phyloP scores from a whole-genome alignment of 495 filamentous ascomycete species.

The Xylaria palmicola region DNA sequence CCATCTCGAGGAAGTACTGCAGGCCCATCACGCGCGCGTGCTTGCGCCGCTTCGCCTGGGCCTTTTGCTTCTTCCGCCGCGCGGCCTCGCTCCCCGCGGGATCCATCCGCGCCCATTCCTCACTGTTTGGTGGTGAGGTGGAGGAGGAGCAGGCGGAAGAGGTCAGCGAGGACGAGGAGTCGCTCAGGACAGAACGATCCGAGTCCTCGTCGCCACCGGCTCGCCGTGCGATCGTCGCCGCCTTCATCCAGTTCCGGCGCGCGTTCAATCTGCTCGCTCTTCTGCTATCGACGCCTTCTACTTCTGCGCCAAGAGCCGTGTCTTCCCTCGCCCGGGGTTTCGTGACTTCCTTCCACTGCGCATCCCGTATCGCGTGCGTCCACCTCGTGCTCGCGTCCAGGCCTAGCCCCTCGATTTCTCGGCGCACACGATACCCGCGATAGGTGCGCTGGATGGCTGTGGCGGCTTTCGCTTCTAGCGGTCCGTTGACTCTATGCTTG shows the following conservation, averaged over 20 bases:
- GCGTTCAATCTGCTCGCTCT: slow-evolving; percentile 37
- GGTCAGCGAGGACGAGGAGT: slow-evolving; percentile 30
- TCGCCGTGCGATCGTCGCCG: slow-evolving; percentile 64
- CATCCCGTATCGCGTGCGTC: slow-evolving; percentile 66
- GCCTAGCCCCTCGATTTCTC: slow-evolving; percentile 62
- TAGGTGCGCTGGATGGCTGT: slow-evolving; percentile 64
- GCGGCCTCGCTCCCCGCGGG: slow-evolving; percentile 36
- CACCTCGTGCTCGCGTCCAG: slow-evolving; percentile 68
- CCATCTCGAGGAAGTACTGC: slow-evolving; percentile 91
- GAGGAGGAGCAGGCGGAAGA: no score
- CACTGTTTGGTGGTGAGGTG: slow-evolving; percentile 30
- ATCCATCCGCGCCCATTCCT: slow-evolving; percentile 34
- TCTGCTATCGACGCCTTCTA: slow-evolving; percentile 1
- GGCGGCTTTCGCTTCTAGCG: slow-evolving; percentile 42
- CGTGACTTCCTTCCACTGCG: slow-evolving; percentile 57
- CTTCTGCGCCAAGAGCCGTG: neutral
- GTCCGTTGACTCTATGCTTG: slow-evolving; percentile 14
- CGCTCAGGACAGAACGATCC: slow-evolving; percentile 23
- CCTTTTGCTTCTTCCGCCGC: slow-evolving; percentile 42
- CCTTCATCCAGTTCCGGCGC: slow-evolving; percentile 72
- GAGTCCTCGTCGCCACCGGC: slow-evolving; percentile 63
- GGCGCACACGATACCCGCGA: slow-evolving; percentile 66
- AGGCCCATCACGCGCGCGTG: slow-evolving; percentile 79
- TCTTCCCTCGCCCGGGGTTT: slow-evolving; percentile 42
- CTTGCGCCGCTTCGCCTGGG: slow-evolving; percentile 47